phyloP scores from a whole-genome alignment of 441 rosid species.

The Pelargonium australe region DNA sequence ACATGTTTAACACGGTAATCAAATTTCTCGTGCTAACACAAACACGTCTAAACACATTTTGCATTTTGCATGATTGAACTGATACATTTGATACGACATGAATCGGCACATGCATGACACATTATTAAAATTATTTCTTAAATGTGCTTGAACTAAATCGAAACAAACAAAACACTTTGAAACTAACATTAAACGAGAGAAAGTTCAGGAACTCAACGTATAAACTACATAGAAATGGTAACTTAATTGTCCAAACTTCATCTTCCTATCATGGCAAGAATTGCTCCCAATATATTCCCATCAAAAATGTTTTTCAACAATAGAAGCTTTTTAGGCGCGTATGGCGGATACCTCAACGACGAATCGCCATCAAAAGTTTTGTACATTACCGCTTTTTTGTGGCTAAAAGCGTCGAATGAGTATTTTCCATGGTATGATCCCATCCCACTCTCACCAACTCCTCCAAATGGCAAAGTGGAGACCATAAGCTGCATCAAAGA shows the following conservation, averaged over 20 bases:
- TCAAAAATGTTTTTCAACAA: constrained; percentile 43
- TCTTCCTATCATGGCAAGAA: constrained; percentile 44
- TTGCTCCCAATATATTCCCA: constrained; percentile 31
- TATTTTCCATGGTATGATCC: constrained; percentile 63
- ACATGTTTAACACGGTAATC: too few relatives aligned
- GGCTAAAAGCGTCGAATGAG: constrained; percentile 66
- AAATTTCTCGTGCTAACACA: too few relatives aligned
- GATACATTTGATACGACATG: too few relatives aligned
- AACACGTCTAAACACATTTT: too few relatives aligned
- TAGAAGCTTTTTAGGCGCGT: constrained; percentile 42
- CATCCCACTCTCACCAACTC: constrained; percentile 77
- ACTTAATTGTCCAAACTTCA: constrained; percentile 14
- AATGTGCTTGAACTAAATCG: too few relatives aligned
- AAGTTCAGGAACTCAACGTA: too few relatives aligned
- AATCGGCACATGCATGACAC: too few relatives aligned
- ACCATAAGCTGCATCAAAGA: constrained; percentile 41
- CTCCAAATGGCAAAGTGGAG: constrained; percentile 55
- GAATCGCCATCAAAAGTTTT: constrained; percentile 47
- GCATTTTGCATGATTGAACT: too few relatives aligned
- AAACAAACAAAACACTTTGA: too few relatives aligned
- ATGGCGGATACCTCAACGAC: constrained; percentile 50
- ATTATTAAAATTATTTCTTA: too few relatives aligned
- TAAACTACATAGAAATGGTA: background rate
- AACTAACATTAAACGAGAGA: too few relatives aligned
- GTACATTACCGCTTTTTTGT: constrained; percentile 55